These are phyloP conservation scores for Pseudopithomyces chartarum DNA, from an alignment of 2,329 filamentous ascomycete species.

Conservation along the genomic window DNA sequence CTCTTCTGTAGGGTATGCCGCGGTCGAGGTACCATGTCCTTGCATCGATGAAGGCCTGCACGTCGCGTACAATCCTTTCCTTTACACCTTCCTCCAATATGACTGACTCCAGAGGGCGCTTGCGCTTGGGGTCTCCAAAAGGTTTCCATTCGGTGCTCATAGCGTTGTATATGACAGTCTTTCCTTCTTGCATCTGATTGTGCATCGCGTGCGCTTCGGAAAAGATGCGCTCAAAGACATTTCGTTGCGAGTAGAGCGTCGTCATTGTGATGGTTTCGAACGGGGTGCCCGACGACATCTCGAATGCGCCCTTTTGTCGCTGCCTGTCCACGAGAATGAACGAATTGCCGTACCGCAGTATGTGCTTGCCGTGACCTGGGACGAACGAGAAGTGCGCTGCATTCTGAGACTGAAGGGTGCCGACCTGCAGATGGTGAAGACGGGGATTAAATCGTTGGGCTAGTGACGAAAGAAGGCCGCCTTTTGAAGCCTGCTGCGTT, in stretches of 20 bases:
- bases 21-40: slow-evolving; percentile 90
- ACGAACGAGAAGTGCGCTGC: slow-evolving; percentile 85
- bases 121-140: slow-evolving; percentile 82
- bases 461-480: slow-evolving; percentile 57
- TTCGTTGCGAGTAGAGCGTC: slow-evolving; percentile 84
- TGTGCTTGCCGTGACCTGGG: slow-evolving; percentile 86
- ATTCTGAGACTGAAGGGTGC: slow-evolving; percentile 67
- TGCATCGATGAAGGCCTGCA: slow-evolving; percentile 78
- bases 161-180: slow-evolving; percentile 88
- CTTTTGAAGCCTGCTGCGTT: slow-evolving; percentile 30
- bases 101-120: slow-evolving; percentile 86
- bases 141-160: slow-evolving; percentile 83
- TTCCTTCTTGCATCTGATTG: slow-evolving; percentile 81
- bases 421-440: slow-evolving; percentile 67
- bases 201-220: slow-evolving; percentile 83
- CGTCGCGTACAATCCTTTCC: slow-evolving; percentile 78
- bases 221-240: slow-evolving; percentile 90
- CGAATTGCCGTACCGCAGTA: slow-evolving; percentile 83
- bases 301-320: slow-evolving; percentile 77
- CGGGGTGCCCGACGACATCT: slow-evolving; percentile 81
- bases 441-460: slow-evolving; percentile 63
- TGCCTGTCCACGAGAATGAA: slow-evolving; percentile 88
- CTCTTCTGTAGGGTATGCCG: slow-evolving; percentile 90
- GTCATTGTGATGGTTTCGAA: slow-evolving; percentile 95
- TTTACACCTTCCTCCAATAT: slow-evolving; percentile 83